Base-by-base conservation (phyloP, 306 rosid genomes). In the Quercus dentata region DNA sequence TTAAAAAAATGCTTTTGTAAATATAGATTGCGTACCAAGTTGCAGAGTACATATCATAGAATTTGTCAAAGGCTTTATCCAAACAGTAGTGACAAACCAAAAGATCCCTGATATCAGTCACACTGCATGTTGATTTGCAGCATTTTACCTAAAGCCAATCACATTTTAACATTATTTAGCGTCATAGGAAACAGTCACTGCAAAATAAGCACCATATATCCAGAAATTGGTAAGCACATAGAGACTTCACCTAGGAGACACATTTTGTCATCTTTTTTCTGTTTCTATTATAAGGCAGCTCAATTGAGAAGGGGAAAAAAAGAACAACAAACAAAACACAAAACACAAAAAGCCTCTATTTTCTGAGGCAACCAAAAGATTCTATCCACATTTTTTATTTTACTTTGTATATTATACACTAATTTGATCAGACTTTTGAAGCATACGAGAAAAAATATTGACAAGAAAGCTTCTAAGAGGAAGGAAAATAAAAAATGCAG, bases 11-110 rank as follows among this genome's bases (percentile, higher is more conserved):
- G 18, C 21, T 65, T 21, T 4, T 56, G 10, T 33, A 49, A 71
- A 71, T 61, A 31, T 74, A 74, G 23, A 80, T 35, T 46, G 5
- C 91, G 55, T 85, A 94, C 97, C 98, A 91, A 55, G 94, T 90
- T 85, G 98, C 95, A 56, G 94, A 85, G 73, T 89, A 89, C 96
- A 91, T 90, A 79, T 94, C 98, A 69, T 91, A 91, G 90, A 90
- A 94, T 82, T 90, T 94, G 76, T 94, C 94, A 49, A 90, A 94
- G 65, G 98, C 97, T 87, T 91, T 92, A 80, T 88, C 75, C 1
- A 94, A 91, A 87, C 98, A 94, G 83, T 90, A 85, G 61, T 91
- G 92, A 82, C 97, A 94, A 76, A 88, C 83, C 85, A 90, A 78
- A 77, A 94, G 95, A 82, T 94, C 91, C 80, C 87, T 94, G 86